A percentile compares a stretch with the other conserved stretches of the same genome.
These are phyloP conservation scores for Medicago ruthenica DNA, from an alignment of 306 rosid species.

Conservation along the genomic window DNA sequence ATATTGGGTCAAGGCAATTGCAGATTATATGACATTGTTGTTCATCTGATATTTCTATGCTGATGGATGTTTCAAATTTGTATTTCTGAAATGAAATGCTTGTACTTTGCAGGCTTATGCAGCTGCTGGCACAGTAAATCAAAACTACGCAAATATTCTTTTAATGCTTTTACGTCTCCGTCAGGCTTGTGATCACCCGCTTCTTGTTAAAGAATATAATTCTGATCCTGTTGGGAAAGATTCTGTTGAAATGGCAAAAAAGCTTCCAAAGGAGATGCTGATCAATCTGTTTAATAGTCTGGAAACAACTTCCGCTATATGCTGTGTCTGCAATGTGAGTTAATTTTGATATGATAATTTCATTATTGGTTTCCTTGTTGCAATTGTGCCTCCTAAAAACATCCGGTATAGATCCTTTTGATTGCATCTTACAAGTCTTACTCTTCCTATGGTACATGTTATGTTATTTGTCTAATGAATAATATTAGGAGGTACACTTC, in stretches of 20 bases:
- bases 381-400: slow-evolving; percentile 9
- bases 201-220: slow-evolving; percentile 79
- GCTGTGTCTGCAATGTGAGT: slow-evolving; percentile 81
- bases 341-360: slow-evolving; percentile 37
- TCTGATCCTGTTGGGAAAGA: slow-evolving; percentile 69
- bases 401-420: slow-evolving; percentile 36
- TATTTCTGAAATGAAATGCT: slow-evolving; percentile 39
- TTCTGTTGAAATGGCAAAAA: slow-evolving; percentile 78
- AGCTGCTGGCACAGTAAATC: slow-evolving; percentile 97
- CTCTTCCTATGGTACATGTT: slow-evolving; percentile 40
- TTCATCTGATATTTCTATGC: slow-evolving; percentile 20
- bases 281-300: slow-evolving; percentile 62
- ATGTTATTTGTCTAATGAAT: slow-evolving; percentile 25
- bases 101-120: slow-evolving; percentile 87
- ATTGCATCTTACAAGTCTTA: background rate
- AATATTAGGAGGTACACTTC: slow-evolving; percentile 14
- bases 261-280: slow-evolving; percentile 73
- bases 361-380: slow-evolving; percentile 32
- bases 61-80: slow-evolving; percentile 14
- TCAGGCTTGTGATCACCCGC: slow-evolving; percentile 98
- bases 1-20: background rate
- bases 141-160: slow-evolving; percentile 96
- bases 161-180: slow-evolving; percentile 97
- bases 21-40: slow-evolving; percentile 14
- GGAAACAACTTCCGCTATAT: slow-evolving; percentile 75